Evolutionary conservation across 202 grass and related monocot species (phyloP).

Genomic region (Brachypodium distachyon): DNA sequence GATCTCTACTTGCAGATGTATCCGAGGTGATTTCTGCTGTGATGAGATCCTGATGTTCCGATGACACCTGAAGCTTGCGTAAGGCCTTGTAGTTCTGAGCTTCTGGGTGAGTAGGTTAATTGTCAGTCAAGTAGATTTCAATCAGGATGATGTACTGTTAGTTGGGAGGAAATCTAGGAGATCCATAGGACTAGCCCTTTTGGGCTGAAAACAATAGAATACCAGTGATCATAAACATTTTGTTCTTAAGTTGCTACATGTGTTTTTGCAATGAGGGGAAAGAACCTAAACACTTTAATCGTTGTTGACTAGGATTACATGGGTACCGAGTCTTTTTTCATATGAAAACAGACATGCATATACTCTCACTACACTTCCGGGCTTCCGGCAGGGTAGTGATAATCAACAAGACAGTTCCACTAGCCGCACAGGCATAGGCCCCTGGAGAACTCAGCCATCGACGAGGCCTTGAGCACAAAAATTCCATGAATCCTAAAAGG

Average conservation of each 20-base stretch:
- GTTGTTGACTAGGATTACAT: not conserved
- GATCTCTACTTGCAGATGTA: conserved; percentile 59
- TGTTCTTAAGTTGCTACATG: not conserved
- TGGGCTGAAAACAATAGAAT: not conserved
- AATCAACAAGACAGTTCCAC: too few relatives aligned
- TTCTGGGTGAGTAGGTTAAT: not conserved
- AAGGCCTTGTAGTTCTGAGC: not conserved
- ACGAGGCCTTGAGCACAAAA: too few relatives aligned
- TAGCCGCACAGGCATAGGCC: too few relatives aligned
- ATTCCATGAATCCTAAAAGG: too few relatives aligned
- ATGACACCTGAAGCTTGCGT: not conserved
- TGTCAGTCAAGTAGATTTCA: not conserved
- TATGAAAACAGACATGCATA: too few relatives aligned
- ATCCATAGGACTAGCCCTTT: not conserved
- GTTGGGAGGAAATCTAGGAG: not conserved
- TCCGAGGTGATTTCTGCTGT: conserved; percentile 26
- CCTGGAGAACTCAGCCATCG: too few relatives aligned
- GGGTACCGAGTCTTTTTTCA: not conserved
- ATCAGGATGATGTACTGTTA: not conserved
- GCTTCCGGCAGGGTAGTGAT: too few relatives aligned
- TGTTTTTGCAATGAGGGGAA: not conserved
- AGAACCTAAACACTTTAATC: not conserved
- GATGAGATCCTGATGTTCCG: not conserved
- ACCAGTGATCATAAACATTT: not conserved
- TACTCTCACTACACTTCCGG: too few relatives aligned